phyloP scores from a whole-genome alignment of 768 basidiomycete genomes.

The Goffeauzyma gilvescens region DNA sequence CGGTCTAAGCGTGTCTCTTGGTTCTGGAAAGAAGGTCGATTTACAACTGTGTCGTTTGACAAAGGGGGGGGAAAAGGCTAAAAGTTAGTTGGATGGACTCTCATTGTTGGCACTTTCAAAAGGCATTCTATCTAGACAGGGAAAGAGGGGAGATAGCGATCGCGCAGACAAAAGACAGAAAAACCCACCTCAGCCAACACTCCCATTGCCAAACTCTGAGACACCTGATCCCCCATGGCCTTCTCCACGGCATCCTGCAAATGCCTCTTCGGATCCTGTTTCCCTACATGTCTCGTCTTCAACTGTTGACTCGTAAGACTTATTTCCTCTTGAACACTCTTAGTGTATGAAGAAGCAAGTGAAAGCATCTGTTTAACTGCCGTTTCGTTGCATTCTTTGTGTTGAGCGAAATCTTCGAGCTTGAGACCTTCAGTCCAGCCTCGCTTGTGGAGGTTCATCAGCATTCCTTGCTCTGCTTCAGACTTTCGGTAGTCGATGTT shows the following conservation, averaged over 20 bases:
- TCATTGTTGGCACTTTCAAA: too few species aligned
- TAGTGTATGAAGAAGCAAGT: constrained; percentile 86
- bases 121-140: too few species aligned
- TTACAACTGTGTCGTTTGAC: too few species aligned
- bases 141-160: not conserved
- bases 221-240: constrained; percentile 93
- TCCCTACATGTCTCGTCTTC: constrained; percentile 92
- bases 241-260: constrained; percentile 92
- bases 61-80: not conserved
- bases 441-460: constrained; percentile 96
- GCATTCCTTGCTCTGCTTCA: constrained; percentile 91
- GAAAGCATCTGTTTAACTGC: constrained; percentile 93
- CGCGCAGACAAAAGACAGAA: not conserved
- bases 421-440: constrained; percentile 98
- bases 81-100: not conserved
- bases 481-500: constrained; percentile 97
- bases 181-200: constrained; percentile 65
- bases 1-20: too few species aligned
- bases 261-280: constrained; percentile 95
- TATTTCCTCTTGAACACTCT: constrained; percentile 92
- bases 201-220: constrained; percentile 88
- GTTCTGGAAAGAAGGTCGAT: too few species aligned
- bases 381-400: constrained; percentile 75
- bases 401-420: constrained; percentile 67
- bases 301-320: constrained; percentile 84